Percentiles rank a stretch among this genome's conserved stretches.
Conservation (phyloP, 495 filamentous ascomycete species). For the Penicillium waksmanii region DNA sequence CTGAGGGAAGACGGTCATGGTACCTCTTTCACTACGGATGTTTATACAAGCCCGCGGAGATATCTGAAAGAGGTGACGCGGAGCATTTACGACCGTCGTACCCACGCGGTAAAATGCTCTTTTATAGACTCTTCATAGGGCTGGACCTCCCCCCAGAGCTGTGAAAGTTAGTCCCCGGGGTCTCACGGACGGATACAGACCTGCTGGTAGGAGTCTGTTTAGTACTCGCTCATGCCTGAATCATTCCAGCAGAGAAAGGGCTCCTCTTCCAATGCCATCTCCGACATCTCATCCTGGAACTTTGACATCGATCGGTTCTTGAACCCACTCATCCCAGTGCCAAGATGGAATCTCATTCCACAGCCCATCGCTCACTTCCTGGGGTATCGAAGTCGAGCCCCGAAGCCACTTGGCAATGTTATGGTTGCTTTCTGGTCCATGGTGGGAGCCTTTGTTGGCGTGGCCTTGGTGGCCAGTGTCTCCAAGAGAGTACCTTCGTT, state of each 20-base stretch:
- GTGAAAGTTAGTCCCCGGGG: background rate
- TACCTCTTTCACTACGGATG: background rate
- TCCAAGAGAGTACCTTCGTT: slow-evolving; percentile 45
- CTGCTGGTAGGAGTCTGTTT: background rate
- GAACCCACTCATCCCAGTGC: slow-evolving; percentile 61
- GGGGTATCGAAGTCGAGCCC: slow-evolving; percentile 39
- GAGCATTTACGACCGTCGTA: background rate
- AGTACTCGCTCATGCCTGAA: slow-evolving; percentile 12
- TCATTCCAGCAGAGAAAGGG: background rate
- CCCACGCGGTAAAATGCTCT: slow-evolving; percentile 3
- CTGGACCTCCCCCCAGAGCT: background rate
- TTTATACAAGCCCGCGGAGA: slow-evolving; percentile 1
- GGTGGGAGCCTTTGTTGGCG: slow-evolving; percentile 49
- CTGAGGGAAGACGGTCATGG: background rate
- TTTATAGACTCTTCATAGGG: slow-evolving; percentile 3
- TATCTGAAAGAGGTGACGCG: slow-evolving; percentile 2
- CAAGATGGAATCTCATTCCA: slow-evolving; percentile 43
- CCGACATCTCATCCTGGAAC: slow-evolving; percentile 40
- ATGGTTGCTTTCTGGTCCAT: slow-evolving; percentile 46
- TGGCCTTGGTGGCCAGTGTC: slow-evolving; percentile 45
- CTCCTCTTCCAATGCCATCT: slow-evolving; percentile 7
- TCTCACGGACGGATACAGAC: background rate
- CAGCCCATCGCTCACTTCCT: slow-evolving; percentile 45
- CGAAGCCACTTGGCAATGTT: slow-evolving; percentile 40
- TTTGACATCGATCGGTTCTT: slow-evolving; percentile 70